Conservation (phyloP, 75 land plant species). For the Ceratopteris richardii region DNA sequence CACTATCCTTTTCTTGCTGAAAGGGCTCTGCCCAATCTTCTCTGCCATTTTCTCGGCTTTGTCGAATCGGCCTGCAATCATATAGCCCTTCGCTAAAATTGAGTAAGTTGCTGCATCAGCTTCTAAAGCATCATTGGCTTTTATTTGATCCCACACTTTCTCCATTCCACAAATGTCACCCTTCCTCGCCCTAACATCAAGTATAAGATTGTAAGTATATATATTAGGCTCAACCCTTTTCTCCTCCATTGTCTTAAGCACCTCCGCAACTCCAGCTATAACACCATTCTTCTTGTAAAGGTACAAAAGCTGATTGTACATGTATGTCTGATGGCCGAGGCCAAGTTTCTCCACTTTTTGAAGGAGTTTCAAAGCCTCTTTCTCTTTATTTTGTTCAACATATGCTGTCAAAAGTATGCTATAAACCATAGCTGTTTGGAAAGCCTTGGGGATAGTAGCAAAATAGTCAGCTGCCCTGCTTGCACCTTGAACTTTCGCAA, state of each 20-base stretch:
- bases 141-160: constrained; percentile 6
- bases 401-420: constrained; percentile 17
- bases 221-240: constrained; percentile 10
- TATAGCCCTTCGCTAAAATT: constrained; percentile 29
- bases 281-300: constrained; percentile 18
- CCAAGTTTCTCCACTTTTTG: constrained; percentile 11
- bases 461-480: constrained; percentile 6
- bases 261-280: constrained; percentile 4
- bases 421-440: constrained; percentile 16
- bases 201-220: constrained; percentile 22
- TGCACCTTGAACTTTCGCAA: constrained; percentile 8
- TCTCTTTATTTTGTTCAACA: constrained; percentile 8
- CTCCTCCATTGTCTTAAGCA: constrained; percentile 17
- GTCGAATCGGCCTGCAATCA: constrained; percentile 9
- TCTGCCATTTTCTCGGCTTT: constrained; percentile 8
- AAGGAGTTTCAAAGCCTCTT: constrained; percentile 11
- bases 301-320: constrained; percentile 22
- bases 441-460: constrained; percentile 12
- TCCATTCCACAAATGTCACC: constrained; percentile 22
- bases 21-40: constrained; percentile 8
- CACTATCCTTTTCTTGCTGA: constrained; percentile 8
- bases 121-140: constrained; percentile 9
- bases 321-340: constrained; percentile 10
- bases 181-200: constrained; percentile 18
- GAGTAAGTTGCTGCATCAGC: constrained; percentile 27